Percentiles rank a stretch among this genome's conserved stretches.
Conservation (phyloP, 176 grass and related monocot species). For the Chrysopogon serrulatus region DNA sequence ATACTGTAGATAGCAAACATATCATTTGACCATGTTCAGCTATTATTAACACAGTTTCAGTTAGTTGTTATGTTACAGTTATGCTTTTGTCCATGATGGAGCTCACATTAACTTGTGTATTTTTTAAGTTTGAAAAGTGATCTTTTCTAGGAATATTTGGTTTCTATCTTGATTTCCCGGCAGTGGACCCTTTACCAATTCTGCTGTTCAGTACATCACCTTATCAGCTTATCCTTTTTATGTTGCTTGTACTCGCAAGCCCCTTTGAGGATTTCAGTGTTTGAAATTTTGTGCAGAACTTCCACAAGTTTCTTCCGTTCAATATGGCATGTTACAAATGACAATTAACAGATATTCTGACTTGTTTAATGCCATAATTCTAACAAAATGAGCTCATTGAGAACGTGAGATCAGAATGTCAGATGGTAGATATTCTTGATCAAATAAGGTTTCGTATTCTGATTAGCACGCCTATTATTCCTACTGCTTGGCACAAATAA, state of each 20-base stretch:
- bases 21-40: neutral
- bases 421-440: no score
- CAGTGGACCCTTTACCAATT: neutral
- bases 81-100: neutral
- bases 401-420: no score
- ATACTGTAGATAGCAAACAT: neutral
- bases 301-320: no score
- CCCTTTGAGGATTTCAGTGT: no score
- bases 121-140: neutral
- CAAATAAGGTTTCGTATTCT: no score
- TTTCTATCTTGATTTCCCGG: neutral
- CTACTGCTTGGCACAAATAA: no score
- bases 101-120: neutral
- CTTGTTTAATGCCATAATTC: no score
- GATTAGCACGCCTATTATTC: no score
- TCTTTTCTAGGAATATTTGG: neutral
- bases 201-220: neutral
- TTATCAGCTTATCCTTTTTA: neutral
- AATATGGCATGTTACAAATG: no score
- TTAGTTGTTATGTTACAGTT: neutral
- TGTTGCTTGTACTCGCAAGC: neutral
- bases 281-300: no score
- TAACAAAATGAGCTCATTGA: no score
- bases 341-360: no score
- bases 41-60: constrained; percentile 11